Evolutionary conservation across 345 rosid genomes (phyloP).

Genomic region (Hevea brasiliensis): DNA sequence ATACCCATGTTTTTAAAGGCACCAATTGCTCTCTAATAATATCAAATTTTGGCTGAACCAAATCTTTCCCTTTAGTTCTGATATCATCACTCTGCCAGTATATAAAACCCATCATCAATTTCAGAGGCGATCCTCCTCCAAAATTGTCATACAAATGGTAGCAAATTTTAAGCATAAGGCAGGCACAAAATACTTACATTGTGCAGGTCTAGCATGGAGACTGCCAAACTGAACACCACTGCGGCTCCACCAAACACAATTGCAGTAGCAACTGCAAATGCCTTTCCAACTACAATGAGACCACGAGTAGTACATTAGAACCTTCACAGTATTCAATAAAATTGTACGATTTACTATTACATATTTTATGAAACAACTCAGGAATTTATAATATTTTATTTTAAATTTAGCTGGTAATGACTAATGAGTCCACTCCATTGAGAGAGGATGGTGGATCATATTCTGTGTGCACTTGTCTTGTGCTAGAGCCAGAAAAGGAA

Average conservation of each 20-base stretch:
- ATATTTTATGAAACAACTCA: too few species aligned
- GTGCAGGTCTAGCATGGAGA: constrained; percentile 61
- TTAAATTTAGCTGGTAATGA: too few species aligned
- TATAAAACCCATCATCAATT: neutral
- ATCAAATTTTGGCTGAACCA: constrained; percentile 61
- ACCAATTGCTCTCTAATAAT: constrained; percentile 51
- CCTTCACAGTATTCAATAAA: too few species aligned
- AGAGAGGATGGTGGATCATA: neutral
- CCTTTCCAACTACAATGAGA: constrained; percentile 64
- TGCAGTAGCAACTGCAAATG: constrained; percentile 72
- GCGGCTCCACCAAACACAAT: constrained; percentile 77
- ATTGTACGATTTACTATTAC: neutral
- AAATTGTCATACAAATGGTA: neutral
- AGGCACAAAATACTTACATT: constrained; percentile 40
- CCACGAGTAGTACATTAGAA: neutral
- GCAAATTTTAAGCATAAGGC: neutral
- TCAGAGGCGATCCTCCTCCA: neutral
- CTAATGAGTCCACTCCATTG: too few species aligned
- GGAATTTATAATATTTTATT: too few species aligned
- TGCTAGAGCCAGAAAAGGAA: neutral
- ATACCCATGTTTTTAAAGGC: constrained; percentile 78
- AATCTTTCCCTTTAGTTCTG: constrained; percentile 52
- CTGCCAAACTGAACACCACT: constrained; percentile 52
- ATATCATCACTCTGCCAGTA: constrained; percentile 58
- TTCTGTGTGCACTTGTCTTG: neutral